phyloP scores from a whole-genome alignment of 306 rosid species.

The Lathyrus sativus region DNA sequence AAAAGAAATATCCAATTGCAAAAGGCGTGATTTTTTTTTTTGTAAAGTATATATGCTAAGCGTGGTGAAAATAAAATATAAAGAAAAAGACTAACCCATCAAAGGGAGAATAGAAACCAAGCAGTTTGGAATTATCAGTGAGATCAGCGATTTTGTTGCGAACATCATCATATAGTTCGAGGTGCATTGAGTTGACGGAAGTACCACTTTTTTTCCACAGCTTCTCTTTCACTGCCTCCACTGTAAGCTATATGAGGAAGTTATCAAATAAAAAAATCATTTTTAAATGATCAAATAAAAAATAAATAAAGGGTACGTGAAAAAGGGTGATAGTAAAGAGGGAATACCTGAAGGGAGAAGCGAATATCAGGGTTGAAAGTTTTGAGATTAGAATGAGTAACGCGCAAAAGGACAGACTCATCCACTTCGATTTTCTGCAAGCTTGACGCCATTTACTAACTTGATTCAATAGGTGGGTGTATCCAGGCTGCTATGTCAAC shows the following conservation, averaged over 20 bases:
- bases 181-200: constrained; percentile 71
- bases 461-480: neutral
- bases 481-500: no score
- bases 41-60: neutral
- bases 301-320: neutral
- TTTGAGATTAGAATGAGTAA: constrained; percentile 78
- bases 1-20: no score
- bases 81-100: constrained; percentile 55
- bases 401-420: constrained; percentile 63
- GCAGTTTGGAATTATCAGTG: constrained; percentile 57
- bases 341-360: constrained; percentile 62
- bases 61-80: neutral
- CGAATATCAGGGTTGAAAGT: constrained; percentile 70
- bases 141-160: constrained; percentile 66
- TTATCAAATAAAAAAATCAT: neutral
- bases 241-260: constrained; percentile 47
- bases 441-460: constrained; percentile 49
- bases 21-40: neutral
- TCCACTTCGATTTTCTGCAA: constrained; percentile 68
- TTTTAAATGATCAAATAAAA: neutral
- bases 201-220: constrained; percentile 85
- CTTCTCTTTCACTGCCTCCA: constrained; percentile 80
- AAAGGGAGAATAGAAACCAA: constrained; percentile 80
- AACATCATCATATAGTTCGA: constrained; percentile 68
- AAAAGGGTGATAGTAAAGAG: neutral